Evolutionary conservation across 2,329 filamentous ascomycete genomes (phyloP).

Genomic region (Aspergillus cejpii): DNA sequence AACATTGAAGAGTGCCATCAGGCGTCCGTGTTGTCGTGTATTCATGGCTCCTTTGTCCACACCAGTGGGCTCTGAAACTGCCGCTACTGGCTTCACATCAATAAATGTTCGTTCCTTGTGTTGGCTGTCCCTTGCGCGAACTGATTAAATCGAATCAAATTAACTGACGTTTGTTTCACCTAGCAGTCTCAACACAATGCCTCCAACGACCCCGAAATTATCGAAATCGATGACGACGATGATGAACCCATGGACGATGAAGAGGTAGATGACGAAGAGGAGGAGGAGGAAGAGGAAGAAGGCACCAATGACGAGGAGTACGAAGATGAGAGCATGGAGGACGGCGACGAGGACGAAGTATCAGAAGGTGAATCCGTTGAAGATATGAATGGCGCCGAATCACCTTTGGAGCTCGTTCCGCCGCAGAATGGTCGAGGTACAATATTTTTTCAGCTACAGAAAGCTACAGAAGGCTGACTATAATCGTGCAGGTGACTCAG

Average conservation of each 20-base stretch:
- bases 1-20: too few species aligned
- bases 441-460: not conserved
- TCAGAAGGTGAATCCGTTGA: constrained; percentile 23
- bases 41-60: constrained; percentile 38
- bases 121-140: constrained; percentile 7
- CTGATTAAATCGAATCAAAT: constrained; percentile 6
- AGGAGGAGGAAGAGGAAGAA: constrained; percentile 16
- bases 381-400: constrained; percentile 25
- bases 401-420: constrained; percentile 14
- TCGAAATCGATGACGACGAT: constrained; percentile 37
- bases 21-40: not conserved
- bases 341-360: constrained; percentile 24
- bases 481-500: constrained; percentile 11
- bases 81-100: constrained; percentile 19
- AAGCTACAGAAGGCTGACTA: constrained; percentile 9
- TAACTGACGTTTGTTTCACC: constrained; percentile 10
- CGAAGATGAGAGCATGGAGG: constrained; percentile 25
- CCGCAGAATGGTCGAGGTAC: constrained; percentile 17
- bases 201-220: constrained; percentile 31
- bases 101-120: constrained; percentile 20
- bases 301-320: constrained; percentile 18
- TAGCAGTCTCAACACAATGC: constrained; percentile 17
- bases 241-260: constrained; percentile 19
- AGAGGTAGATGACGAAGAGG: constrained; percentile 28
- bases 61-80: constrained; percentile 24